These are phyloP conservation scores for Yamadazyma blattariae DNA, from an alignment of 1,139 yeast species.

Conservation along the genomic window DNA sequence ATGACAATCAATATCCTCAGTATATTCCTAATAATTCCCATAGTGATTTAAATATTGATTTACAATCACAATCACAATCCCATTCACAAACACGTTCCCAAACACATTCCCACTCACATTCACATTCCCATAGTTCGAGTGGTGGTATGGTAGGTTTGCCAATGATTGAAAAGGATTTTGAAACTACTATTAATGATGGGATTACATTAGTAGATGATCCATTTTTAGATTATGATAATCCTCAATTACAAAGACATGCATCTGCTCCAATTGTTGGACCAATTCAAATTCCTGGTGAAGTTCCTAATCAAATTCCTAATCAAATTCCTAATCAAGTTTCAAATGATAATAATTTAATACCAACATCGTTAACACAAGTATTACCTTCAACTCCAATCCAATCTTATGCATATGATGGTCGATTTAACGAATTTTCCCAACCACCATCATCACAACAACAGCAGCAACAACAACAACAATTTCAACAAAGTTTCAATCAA, in stretches of 20 bases:
- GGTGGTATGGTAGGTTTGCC: too few species aligned
- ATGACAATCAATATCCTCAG: not conserved
- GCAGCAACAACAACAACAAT: not conserved
- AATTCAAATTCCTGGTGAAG: not conserved
- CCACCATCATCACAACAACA: not conserved
- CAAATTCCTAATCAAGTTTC: not conserved
- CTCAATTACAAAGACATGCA: constrained; percentile 3
- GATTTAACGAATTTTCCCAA: too few species aligned
- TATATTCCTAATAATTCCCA: too few species aligned
- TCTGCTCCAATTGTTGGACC: constrained; percentile 1
- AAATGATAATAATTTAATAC: not conserved
- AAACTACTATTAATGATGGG: too few species aligned
- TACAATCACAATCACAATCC: too few species aligned
- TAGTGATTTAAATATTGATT: too few species aligned
- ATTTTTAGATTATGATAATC: not conserved
- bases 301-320: not conserved
- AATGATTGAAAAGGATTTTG: too few species aligned
- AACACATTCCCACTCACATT: not conserved
- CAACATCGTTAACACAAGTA: not conserved
- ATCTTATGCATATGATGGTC: too few species aligned
- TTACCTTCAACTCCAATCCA: not conserved
- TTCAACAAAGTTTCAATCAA: not conserved
- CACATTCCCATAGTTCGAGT: too few species aligned
- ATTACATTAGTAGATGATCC: not conserved
- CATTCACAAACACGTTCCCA: not conserved